Evolutionary conservation across 805 yeast species (phyloP), one percentile per base, ranked within the genome.

Genomic region (Candida pseudofarinosa): DNA sequence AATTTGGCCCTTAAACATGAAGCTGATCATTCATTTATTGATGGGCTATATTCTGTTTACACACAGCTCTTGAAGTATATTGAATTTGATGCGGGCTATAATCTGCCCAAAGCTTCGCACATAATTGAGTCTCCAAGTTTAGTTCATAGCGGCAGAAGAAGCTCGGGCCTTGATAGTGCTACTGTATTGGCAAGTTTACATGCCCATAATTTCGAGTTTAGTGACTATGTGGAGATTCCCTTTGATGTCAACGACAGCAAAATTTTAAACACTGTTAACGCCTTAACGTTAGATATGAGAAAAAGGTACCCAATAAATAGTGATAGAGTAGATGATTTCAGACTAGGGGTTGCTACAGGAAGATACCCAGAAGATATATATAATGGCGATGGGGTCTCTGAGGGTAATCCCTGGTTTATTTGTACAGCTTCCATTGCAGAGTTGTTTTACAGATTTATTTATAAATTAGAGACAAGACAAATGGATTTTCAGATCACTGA

Each of bases 351-450:
- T 39, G 96, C 85, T 0, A 63, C 90, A 41, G 98, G 98, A 2
- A 74, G 98, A 56, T 90, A 90, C 56, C 96, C 97, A 0, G 98
- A 90, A 56, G 98, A 90, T 63, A 60, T 83, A 7, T 90, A 90
- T 61, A 83, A 90, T 59, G 96, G 96, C 0, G 65, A 70, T 46
- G 81, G 80, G 0, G 68, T 76, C 0, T 71, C 83, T 26, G 88
- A 83, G 53, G 97, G 97, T 2, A 89, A 90, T 55, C 97, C 98
- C 4, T 90, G 97, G 98, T 88, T 89, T 57, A 76, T 90, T 44
- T 68, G 86, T 3, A 85, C 91, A 1, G 77, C 85, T 0, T 70
- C 85, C 3, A 88, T 87, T 2, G 68, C 87, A 4, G 87, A 83
- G 56, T 51, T 83, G 14, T 56, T 84, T 35, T 83, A 75, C 60